Percentiles rank a stretch among this genome's conserved stretches.
Evolutionary conservation across 2,329 filamentous ascomycete species (phyloP).

Genomic region (Colletotrichum nymphaeae): DNA sequence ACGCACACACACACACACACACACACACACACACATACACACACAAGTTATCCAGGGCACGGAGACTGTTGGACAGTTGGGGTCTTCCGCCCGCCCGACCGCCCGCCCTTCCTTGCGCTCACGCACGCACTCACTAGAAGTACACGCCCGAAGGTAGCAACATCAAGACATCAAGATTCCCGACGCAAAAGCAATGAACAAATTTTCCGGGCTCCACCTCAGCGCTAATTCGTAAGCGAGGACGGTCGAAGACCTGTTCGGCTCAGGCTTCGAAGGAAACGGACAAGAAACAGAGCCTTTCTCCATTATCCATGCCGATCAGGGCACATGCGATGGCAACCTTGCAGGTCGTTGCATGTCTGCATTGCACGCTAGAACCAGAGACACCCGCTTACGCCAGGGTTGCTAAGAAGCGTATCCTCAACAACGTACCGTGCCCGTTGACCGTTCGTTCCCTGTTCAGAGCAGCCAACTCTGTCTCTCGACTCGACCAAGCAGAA

Average conservation of each 20-base stretch:
- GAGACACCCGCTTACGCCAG: neutral
- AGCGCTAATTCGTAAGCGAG: neutral
- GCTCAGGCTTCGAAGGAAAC: slow-evolving; percentile 11
- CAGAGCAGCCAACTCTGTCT: neutral
- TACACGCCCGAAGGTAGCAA: neutral
- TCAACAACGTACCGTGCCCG: neutral
- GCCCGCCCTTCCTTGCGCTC: neutral
- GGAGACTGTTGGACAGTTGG: neutral
- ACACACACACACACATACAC: neutral
- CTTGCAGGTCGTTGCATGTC: slow-evolving; percentile 5
- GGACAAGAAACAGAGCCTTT: neutral
- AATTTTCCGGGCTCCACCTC: slow-evolving; percentile 13
- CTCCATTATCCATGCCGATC: neutral
- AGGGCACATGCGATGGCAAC: neutral
- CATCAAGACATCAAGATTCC: neutral
- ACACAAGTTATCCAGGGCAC: neutral
- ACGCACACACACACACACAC: neutral
- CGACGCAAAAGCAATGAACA: neutral
- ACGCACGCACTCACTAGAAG: neutral
- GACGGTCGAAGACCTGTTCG: slow-evolving; percentile 5
- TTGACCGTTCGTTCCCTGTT: too few relatives aligned
- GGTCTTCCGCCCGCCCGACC: neutral
- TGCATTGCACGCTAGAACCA: neutral
- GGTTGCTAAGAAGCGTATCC: neutral
- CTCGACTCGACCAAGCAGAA: neutral